These are phyloP conservation scores for Delphinella strobiligena DNA, from an alignment of 2,329 filamentous ascomycete genomes.

Conservation along the genomic window DNA sequence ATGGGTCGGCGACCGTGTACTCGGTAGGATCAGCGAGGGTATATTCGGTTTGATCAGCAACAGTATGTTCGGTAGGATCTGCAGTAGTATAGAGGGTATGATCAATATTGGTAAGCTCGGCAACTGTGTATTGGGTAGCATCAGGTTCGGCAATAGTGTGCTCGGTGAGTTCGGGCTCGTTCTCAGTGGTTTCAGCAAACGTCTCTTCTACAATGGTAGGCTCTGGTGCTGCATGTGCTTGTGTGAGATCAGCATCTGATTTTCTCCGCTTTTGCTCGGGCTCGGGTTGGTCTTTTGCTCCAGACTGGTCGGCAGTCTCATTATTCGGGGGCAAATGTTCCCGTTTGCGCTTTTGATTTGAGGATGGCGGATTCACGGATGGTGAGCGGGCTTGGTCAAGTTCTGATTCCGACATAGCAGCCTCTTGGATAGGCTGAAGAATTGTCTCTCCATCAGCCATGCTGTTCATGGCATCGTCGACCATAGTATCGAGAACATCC, in stretches of 20 bases:
- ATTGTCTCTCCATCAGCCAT: no score
- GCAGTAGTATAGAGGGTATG: conserved; percentile 1
- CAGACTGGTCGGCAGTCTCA: no score
- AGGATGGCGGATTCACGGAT: not conserved
- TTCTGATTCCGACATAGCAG: no score
- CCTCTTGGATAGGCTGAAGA: no score
- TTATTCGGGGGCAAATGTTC: no score
- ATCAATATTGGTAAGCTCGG: conserved; percentile 6
- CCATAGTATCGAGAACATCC: conserved; percentile 6
- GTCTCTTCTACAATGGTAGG: not conserved
- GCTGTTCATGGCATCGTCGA: not conserved
- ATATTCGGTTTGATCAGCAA: conserved; percentile 9
- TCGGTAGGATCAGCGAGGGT: conserved; percentile 1
- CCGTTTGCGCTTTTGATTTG: conserved; percentile 6
- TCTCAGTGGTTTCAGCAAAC: not conserved
- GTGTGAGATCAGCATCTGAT: no score
- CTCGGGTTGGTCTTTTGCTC: no score
- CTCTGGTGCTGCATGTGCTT: not conserved
- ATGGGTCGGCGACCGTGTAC: conserved; percentile 2
- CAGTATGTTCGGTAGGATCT: conserved; percentile 6
- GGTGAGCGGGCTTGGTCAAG: no score
- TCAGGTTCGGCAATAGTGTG: not conserved
- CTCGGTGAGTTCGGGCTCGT: not conserved
- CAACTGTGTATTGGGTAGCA: not conserved
- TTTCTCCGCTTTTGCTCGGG: no score